Percentiles rank a stretch among this genome's conserved stretches.
Conservation (phyloP, 139 green algal species). For the Coelastrella sp. region DNA sequence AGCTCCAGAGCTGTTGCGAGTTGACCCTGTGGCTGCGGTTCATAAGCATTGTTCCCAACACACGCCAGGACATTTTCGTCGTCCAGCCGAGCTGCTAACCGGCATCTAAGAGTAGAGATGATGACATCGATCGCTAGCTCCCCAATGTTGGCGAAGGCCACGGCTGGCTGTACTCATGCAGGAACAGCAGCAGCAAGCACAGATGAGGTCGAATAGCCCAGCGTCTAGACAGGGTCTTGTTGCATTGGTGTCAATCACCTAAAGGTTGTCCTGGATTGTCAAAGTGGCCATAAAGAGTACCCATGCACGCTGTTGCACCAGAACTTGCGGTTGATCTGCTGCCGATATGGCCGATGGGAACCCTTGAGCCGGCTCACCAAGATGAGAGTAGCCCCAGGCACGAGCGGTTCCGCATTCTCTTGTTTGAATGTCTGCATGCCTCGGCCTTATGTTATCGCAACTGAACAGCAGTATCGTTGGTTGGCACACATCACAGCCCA, state of each 20-base stretch:
- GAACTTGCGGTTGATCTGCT: too few species aligned
- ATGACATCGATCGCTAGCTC: slow-evolving; percentile 85
- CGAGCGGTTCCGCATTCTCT: background rate
- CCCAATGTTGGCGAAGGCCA: slow-evolving; percentile 76
- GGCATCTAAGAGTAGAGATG: slow-evolving; percentile 55
- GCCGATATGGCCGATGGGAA: background rate
- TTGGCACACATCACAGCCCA: too few species aligned
- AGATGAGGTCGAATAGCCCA: background rate
- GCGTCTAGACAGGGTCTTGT: too few species aligned
- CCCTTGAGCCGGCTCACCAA: background rate
- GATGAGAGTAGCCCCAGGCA: background rate
- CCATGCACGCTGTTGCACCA: too few species aligned
- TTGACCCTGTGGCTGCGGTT: slow-evolving; percentile 27
- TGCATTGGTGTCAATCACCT: too few species aligned
- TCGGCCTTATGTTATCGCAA: too few species aligned
- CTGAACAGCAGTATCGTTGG: too few species aligned
- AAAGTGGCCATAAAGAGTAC: too few species aligned
- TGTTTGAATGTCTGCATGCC: background rate
- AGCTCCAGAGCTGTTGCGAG: slow-evolving; percentile 73
- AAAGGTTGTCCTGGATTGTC: too few species aligned
- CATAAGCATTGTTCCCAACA: slow-evolving; percentile 71
- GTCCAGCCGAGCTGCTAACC: slow-evolving; percentile 50
- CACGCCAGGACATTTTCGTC: slow-evolving; percentile 71
- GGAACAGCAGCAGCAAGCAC: background rate
- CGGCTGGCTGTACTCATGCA: slow-evolving; percentile 56